Base-by-base conservation (phyloP, 1,284 basidiomycete genomes). In the Rhodotorula glutinis region DNA sequence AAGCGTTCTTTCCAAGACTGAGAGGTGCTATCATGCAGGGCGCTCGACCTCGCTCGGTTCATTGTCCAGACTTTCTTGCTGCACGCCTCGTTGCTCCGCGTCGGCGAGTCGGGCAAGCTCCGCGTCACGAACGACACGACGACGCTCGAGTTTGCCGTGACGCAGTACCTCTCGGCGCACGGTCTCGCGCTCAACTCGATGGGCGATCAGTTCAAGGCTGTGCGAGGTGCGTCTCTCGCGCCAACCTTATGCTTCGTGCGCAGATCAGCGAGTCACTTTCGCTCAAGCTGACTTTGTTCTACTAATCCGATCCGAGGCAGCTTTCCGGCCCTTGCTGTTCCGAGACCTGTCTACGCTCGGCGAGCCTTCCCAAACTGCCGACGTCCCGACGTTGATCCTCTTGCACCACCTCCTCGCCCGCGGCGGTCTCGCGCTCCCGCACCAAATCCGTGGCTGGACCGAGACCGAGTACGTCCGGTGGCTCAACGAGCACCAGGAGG, bases 91-190 rank as follows among this genome's bases (percentile, higher is more conserved):
- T 90, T 97, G 62, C 86, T 87, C 72, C 92, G 92, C 0, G 82
- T 96, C 7, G 88, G 90, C 19, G 94, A 98, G 80, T 85, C 85
- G 66, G 90, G 92, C 3, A 94, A 94, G 76, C 83, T 98, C 44
- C 91, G 93, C 79, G 82, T 98, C 67, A 91, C 92, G 62, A 89
- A 87, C 60, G 94, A 98, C 78, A 94, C 96, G 91, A 90, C 94
- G 0, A 90, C 93, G 78, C 83, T 98, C 60, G 95, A 98, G 80
- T 95, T 97, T 78, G 87, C 88, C 10, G 58, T 79, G 19, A 70
- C 71, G 17, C 76, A 77, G 65, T 71, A 78, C 27, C 60, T 77
- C 1, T 65, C 69, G 3, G 63, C 69, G 13, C 69, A 75, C 53
- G 73, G 71, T 17, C 60, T 75, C n/a, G 58, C 55, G 21, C 56